phyloP scores from a whole-genome alignment of 305 asterid genomes.

The Plantago lanceolata region DNA sequence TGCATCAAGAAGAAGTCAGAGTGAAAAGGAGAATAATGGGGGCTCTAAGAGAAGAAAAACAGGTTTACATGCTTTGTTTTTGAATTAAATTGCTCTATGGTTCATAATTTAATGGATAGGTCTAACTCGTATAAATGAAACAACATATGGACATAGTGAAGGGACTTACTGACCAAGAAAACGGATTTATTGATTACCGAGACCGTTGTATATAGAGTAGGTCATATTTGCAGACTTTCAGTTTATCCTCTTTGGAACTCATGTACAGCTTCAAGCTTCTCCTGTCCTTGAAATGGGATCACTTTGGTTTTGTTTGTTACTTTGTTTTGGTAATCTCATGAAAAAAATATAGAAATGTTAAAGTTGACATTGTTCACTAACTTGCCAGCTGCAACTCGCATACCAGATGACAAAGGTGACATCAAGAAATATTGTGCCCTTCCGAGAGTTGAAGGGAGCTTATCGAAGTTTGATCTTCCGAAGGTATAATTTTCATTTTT shows the following conservation, averaged over 20 bases:
- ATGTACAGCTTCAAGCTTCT: neutral
- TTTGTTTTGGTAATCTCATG: conserved; percentile 7
- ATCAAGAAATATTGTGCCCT: conserved; percentile 28
- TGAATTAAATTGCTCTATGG: neutral
- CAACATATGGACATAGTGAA: neutral
- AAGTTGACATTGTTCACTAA: conserved; percentile 10
- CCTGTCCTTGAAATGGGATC: neutral
- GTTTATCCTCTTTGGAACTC: too few relatives aligned
- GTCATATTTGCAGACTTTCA: too few relatives aligned
- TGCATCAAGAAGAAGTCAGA: conserved; percentile 38
- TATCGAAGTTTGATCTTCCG: conserved; percentile 34
- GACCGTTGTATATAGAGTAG: neutral
- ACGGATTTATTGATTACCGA: neutral
- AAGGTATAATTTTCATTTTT: conserved; percentile 41
- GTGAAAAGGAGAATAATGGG: conserved; percentile 36
- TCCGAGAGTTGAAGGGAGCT: conserved; percentile 33
- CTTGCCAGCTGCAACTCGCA: conserved; percentile 21
- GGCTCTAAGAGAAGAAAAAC: conserved; percentile 72
- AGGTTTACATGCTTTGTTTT: conserved; percentile 29
- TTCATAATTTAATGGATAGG: conserved; percentile 2
- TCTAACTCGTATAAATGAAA: neutral
- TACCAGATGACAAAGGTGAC: conserved; percentile 41
- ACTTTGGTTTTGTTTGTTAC: neutral
- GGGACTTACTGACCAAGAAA: neutral
- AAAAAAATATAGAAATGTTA: conserved; percentile 1